Percentiles rank a stretch among this genome's conserved stretches.
Evolutionary conservation across 163 green algal genomes (phyloP).

Genomic region (Coccomyxa subellipsoidea): DNA sequence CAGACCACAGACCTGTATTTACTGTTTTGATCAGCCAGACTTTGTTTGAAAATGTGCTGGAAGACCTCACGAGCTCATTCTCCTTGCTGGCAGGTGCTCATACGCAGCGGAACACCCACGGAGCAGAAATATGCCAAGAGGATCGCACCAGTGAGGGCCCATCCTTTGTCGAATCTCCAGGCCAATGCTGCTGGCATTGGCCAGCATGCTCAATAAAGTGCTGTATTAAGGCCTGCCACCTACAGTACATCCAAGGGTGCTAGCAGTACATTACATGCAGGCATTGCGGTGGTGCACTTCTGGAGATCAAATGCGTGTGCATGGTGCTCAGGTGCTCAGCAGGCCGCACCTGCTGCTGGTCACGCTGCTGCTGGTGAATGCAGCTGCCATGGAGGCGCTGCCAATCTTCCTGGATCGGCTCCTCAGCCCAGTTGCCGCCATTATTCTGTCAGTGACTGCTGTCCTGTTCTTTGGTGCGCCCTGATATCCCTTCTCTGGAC

Average conservation of each 20-base stretch:
- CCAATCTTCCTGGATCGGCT: conserved; percentile 88
- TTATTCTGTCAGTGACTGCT: conserved; percentile 82
- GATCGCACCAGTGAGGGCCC: conserved; percentile 31
- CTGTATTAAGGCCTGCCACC: too few species aligned
- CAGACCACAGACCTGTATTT: too few species aligned
- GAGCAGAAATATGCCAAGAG: conserved; percentile 53
- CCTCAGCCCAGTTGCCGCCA: conserved; percentile 68
- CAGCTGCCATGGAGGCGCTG: conserved; percentile 78
- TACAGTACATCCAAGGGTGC: too few species aligned
- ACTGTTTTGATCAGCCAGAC: too few species aligned
- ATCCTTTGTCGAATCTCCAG: neutral
- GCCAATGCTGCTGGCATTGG: neutral
- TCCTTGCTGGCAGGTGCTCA: conserved; percentile 55
- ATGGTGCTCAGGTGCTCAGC: conserved; percentile 46
- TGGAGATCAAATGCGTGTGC: neutral
- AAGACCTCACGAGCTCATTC: too few species aligned
- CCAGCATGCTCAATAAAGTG: too few species aligned
- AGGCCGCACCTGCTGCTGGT: conserved; percentile 82
- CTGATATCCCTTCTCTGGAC: neutral
- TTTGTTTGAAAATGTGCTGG: too few species aligned
- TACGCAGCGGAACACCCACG: conserved; percentile 54
- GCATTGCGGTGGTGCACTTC: too few species aligned
- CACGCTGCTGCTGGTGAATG: conserved; percentile 90
- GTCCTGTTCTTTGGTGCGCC: conserved; percentile 88
- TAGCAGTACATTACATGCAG: too few species aligned